phyloP scores from a whole-genome alignment of 352 stramenopile species.

The Phytophthora pini region DNA sequence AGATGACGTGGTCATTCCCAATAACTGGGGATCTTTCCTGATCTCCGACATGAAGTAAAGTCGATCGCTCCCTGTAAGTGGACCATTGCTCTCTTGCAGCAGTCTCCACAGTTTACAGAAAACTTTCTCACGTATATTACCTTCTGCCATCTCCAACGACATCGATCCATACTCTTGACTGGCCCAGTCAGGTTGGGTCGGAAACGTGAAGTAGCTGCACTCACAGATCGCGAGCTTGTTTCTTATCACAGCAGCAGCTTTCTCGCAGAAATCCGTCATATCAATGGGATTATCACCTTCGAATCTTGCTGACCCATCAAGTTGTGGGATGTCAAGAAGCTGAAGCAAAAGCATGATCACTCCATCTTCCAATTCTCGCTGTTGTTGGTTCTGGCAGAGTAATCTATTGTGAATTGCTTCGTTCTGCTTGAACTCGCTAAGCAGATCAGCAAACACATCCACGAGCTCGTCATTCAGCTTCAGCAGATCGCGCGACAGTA shows the following conservation, averaged over 20 bases:
- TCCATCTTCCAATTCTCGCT: slow-evolving; percentile 1
- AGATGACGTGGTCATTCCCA: slow-evolving; percentile 8
- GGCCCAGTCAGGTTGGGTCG: slow-evolving; percentile 24
- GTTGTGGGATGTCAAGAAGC: background rate
- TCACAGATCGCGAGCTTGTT: slow-evolving; percentile 24
- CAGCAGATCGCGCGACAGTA: slow-evolving; percentile 42
- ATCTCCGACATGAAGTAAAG: slow-evolving; percentile 12
- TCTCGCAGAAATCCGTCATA: slow-evolving; percentile 9
- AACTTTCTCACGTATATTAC: slow-evolving; percentile 1
- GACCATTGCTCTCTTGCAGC: slow-evolving; percentile 13
- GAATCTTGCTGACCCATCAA: background rate
- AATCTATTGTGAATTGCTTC: background rate
- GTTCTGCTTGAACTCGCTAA: slow-evolving; percentile 14
- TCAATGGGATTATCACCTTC: background rate
- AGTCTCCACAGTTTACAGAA: slow-evolving; percentile 21
- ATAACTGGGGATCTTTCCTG: slow-evolving; percentile 22
- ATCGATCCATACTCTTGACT: slow-evolving; percentile 22
- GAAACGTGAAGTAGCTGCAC: slow-evolving; percentile 27
- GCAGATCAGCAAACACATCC: slow-evolving; percentile 35
- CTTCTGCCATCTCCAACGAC: slow-evolving; percentile 6
- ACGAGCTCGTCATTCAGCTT: slow-evolving; percentile 42
- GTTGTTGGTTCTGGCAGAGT: background rate
- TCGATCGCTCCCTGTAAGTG: slow-evolving; percentile 8
- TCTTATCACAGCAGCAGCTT: slow-evolving; percentile 21
- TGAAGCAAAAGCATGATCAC: slow-evolving; percentile 5